phyloP scores from a whole-genome alignment of 192 early-diverging fungal species.

The Backusella luteola region DNA sequence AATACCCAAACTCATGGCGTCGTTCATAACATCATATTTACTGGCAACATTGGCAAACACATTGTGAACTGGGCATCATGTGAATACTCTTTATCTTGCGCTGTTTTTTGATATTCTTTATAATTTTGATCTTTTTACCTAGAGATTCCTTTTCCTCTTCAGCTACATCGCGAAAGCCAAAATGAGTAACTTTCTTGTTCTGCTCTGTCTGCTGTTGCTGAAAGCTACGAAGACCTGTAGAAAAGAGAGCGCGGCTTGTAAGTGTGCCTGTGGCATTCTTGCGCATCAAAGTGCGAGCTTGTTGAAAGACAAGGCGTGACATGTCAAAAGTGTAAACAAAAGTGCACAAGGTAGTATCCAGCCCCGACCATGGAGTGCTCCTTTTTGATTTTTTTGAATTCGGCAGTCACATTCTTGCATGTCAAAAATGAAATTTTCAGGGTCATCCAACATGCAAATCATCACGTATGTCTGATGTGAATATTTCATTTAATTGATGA shows the following conservation, averaged over 20 bases:
- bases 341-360: neutral
- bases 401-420: neutral
- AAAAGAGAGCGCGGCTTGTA: neutral
- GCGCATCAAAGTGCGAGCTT: constrained; percentile 6
- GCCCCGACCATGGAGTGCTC: neutral
- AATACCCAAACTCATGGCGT: constrained; percentile 91
- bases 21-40: constrained; percentile 99
- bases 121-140: constrained; percentile 40
- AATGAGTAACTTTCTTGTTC: constrained; percentile 66
- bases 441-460: too few relatives aligned
- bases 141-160: constrained; percentile 85
- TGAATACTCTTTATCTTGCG: neutral
- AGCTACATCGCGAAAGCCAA: constrained; percentile 90
- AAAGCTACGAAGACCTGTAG: neutral
- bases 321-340: constrained; percentile 9
- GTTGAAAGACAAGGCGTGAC: constrained; percentile 8
- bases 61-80: constrained; percentile 59
- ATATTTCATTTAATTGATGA: too few relatives aligned
- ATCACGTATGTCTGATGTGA: too few relatives aligned
- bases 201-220: neutral
- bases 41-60: constrained; percentile 94
- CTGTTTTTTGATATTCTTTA: neutral
- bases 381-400: neutral
- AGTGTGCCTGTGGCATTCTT: neutral
- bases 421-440: too few relatives aligned